Base-by-base conservation (phyloP, 1,139 yeast species). In the Geotrichum bryndzae region DNA sequence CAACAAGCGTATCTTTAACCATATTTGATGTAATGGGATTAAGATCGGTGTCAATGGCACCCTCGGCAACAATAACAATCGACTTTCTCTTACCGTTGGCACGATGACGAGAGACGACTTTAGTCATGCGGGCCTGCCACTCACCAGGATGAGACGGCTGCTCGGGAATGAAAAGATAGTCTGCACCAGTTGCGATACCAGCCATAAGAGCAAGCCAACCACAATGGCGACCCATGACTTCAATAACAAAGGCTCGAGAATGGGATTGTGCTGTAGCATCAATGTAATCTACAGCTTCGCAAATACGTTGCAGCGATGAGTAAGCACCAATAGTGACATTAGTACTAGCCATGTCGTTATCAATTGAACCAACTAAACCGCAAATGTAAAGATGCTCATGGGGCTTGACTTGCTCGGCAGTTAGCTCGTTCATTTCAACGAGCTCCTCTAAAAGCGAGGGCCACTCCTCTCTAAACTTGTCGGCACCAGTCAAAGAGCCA, bases 181-280 rank as follows among this genome's bases (percentile, higher is more conserved):
- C 99, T 11, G 99, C 98, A 67, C 96, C 90, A 48, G 97, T 88
- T 46, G 97, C 90, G 67, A 92, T 84, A 69, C 98, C 98, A 22
- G 98, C 92, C 95, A 91, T 88, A 68, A 94, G 81, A 1, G 96
- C 98, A 69, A 94, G 82, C 99, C 99, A 94, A 65, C 99, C 99
- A 80, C 99, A 94, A 77, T 94, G 96, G 74, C 99, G 86, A 63
- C 99, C 99, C 99, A 94, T 94, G 58, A 94, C 99, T 77, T 94
- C 99, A 64, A 94, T 90, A 55, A 94, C 97, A 75, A 94, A 94
- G 6, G 99, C 99, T 74, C 99, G 85, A 23, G 97, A 90, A 74
- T 94, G 99, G 6, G 98, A 92, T 69, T 89, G 84, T 25, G 99
- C 99, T 46, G 99, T 94, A 56, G 97, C 96, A 75, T 92, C 97